Evolutionary conservation across 1,284 basidiomycete species (phyloP), one percentile per base, ranked within the genome.

Genomic region (Lentinula novae-zelandiae): DNA sequence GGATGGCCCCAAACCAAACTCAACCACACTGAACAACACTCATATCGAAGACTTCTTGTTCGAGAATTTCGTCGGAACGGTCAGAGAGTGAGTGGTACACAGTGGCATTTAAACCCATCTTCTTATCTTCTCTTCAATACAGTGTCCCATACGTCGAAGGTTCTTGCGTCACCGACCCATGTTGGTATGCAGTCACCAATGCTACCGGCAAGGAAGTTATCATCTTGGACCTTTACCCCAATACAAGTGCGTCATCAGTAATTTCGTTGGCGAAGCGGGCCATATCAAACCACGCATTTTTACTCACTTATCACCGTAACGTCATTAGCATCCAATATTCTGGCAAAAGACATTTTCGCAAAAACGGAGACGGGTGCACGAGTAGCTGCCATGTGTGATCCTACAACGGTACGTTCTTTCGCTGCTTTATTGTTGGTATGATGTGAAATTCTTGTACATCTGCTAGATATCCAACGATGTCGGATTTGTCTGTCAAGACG

Each of bases 181-280:
- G 83, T 71, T 86, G 83, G 83, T 83, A 84, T 66, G 70, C 67
- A 51, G 82, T 86, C 0, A 63, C 75, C 1, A 76, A 76, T 40
- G 81, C 83, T 10, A 86, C 83, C 0, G 83, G 83, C 42, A 82
- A 79, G 63, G 84, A 87, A 69, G 82, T 83, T 34, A 75, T 75
- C 13, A 85, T 86, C 51, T 76, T 85, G 49, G 84, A 86, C 67
- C 68, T 85, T 15, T 83, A 85, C 63, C 79, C 79, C 0, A 70
- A 74, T 22, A 85, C 83, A 4, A 76, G 82, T 83, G 53, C 17
- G 68, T 55, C 33, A 9, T 20, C 7, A 48, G 1, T 50, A 6
- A 5, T 44, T 52, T 42, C 44, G 50, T 44, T 33, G 17, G 53
- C 46, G 36, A 27, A 38, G 27, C 27, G 27, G 27, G 27, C 3